These are phyloP conservation scores for Penicillium bialowiezense DNA, from an alignment of 495 filamentous ascomycete species.

Conservation along the genomic window DNA sequence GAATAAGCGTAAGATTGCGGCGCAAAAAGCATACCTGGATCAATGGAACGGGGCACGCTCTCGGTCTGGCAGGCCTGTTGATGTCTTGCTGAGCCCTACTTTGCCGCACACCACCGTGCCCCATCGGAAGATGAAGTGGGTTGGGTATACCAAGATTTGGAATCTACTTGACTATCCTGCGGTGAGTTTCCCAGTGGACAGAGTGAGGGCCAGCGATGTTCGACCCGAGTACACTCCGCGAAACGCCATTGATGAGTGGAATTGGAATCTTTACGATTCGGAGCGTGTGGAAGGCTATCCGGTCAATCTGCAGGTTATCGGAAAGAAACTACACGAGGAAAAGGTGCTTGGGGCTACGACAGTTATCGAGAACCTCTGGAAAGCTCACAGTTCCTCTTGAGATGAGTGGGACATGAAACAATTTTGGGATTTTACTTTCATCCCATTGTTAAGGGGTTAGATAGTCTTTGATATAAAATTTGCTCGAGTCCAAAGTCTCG, in stretches of 20 bases:
- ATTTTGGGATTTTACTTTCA: not conserved
- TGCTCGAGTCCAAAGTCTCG: no score
- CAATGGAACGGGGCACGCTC: constrained; percentile 51
- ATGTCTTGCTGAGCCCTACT: constrained; percentile 60
- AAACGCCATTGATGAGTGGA: constrained; percentile 50
- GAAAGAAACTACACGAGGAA: constrained; percentile 53
- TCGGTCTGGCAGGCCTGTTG: constrained; percentile 48
- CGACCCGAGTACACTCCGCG: constrained; percentile 46
- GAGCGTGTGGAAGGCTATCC: constrained; percentile 41
- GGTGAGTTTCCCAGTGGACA: constrained; percentile 53
- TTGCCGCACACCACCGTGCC: constrained; percentile 46
- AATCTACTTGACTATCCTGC: constrained; percentile 66
- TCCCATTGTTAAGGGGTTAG: no score
- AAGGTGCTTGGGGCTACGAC: constrained; percentile 45
- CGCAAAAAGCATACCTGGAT: constrained; percentile 55
- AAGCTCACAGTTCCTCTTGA: constrained; percentile 1
- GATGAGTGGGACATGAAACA: no score
- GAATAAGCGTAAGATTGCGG: constrained; percentile 47
- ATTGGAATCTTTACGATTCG: constrained; percentile 47
- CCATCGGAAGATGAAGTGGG: constrained; percentile 44
- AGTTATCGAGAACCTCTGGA: constrained; percentile 40
- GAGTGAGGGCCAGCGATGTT: constrained; percentile 47
- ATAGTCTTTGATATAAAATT: no score
- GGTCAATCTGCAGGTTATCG: constrained; percentile 52
- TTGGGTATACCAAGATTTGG: constrained; percentile 66